Conservation (phyloP, 805 yeast species). For the Barnettozyma populi region DNA sequence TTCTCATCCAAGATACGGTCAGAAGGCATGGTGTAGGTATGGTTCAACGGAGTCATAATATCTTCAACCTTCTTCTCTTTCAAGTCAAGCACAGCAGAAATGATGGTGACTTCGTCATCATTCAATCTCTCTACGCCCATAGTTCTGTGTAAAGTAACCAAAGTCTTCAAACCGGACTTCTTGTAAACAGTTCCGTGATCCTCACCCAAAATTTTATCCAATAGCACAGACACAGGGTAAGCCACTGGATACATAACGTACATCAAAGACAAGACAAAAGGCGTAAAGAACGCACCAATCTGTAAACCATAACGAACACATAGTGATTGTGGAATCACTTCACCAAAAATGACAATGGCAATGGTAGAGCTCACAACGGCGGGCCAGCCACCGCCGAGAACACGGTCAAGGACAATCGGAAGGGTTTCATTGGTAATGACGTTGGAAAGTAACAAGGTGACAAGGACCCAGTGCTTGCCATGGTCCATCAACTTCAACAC, state of each 20-base stretch:
- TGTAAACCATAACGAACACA: conserved; percentile 91
- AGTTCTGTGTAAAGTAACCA: conserved; percentile 87
- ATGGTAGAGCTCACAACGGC: conserved; percentile 94
- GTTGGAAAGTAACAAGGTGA: conserved; percentile 76
- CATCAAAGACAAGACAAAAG: conserved; percentile 82
- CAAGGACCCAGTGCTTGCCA: conserved; percentile 96
- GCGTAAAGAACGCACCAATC: conserved; percentile 86
- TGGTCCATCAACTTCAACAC: conserved; percentile 68
- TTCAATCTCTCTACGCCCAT: conserved; percentile 94
- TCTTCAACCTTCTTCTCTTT: conserved; percentile 83
- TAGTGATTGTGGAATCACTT: conserved; percentile 89
- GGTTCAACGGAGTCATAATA: conserved; percentile 91
- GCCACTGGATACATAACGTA: conserved; percentile 89
- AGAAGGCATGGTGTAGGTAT: conserved; percentile 83
- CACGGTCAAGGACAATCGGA: conserved; percentile 88
- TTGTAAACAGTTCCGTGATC: conserved; percentile 95
- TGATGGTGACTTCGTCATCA: conserved; percentile 93
- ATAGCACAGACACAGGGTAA: conserved; percentile 76
- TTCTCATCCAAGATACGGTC: conserved; percentile 78
- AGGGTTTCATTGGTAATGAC: conserved; percentile 92
- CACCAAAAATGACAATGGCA: conserved; percentile 91
- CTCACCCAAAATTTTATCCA: conserved; percentile 84
- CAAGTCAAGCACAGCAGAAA: conserved; percentile 86
- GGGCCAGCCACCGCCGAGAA: conserved; percentile 96
- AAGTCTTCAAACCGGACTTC: conserved; percentile 86